phyloP scores from a whole-genome alignment of 1,284 basidiomycete genomes.

The Malassezia sp. region DNA sequence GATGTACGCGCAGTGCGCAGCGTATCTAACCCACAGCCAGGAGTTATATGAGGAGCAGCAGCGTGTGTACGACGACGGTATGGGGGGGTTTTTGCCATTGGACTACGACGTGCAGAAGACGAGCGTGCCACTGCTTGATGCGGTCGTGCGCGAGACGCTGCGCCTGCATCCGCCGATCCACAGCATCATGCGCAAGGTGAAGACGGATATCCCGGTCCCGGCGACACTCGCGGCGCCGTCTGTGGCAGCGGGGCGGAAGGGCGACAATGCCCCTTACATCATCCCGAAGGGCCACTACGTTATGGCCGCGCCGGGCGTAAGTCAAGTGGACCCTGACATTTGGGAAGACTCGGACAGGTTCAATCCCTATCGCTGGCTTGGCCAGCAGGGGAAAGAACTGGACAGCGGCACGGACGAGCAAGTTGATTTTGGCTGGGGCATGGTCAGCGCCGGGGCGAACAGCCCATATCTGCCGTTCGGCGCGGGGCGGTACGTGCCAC shows the following conservation, averaged over 20 bases:
- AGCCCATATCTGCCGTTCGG: slow-evolving; percentile 81
- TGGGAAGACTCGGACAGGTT: slow-evolving; percentile 59
- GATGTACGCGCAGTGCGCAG: too few species aligned
- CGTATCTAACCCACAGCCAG: too few species aligned
- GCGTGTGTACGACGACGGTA: slow-evolving; percentile 62
- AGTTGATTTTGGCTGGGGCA: slow-evolving; percentile 90
- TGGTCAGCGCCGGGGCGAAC: slow-evolving; percentile 50
- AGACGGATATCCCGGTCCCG: slow-evolving; percentile 72
- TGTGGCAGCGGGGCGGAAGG: slow-evolving; percentile 45
- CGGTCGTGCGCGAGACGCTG: slow-evolving; percentile 83
- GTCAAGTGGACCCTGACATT: slow-evolving; percentile 71
- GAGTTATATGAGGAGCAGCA: slow-evolving; percentile 71
- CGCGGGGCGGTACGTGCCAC: too few species aligned
- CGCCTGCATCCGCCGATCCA: slow-evolving; percentile 50
- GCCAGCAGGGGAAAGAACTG: slow-evolving; percentile 40
- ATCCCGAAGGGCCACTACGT: slow-evolving; percentile 86
- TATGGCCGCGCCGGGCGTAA: slow-evolving; percentile 76
- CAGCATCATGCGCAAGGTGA: slow-evolving; percentile 65
- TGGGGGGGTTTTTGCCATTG: slow-evolving; percentile 57
- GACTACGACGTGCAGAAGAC: slow-evolving; percentile 73
- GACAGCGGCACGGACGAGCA: slow-evolving; percentile 72
- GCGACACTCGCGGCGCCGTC: slow-evolving; percentile 53
- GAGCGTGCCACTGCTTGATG: slow-evolving; percentile 68
- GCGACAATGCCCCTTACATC: slow-evolving; percentile 55
- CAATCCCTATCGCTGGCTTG: slow-evolving; percentile 71